phyloP scores from a whole-genome alignment of 352 stramenopile genomes.

The Chrysophaeum taylorii region DNA sequence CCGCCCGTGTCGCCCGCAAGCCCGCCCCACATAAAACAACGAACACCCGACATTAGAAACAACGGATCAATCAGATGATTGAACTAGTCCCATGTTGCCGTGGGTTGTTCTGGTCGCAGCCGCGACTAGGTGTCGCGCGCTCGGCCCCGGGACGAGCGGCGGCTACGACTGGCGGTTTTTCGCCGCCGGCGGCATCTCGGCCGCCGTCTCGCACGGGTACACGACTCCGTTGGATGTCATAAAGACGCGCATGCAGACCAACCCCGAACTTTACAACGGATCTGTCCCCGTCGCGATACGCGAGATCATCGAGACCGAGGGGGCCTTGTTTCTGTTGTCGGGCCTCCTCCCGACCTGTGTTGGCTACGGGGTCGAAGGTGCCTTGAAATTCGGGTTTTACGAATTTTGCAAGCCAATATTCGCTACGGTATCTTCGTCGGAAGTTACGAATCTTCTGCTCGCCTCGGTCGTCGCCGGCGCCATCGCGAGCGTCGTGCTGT shows the following conservation, averaged over 20 bases:
- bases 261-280: slow-evolving; percentile 33
- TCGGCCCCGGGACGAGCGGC: too few relatives aligned
- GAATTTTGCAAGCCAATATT: slow-evolving; percentile 50
- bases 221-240: slow-evolving; percentile 61
- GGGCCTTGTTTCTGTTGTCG: slow-evolving; percentile 34
- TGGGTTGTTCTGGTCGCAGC: too few relatives aligned
- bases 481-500: slow-evolving; percentile 48
- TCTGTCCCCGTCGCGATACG: slow-evolving; percentile 29
- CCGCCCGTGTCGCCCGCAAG: too few relatives aligned
- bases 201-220: slow-evolving; percentile 52
- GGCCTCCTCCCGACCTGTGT: slow-evolving; percentile 52
- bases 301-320: slow-evolving; percentile 46
- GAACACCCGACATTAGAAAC: too few relatives aligned
- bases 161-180: slow-evolving; percentile 52
- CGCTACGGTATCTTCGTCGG: slow-evolving; percentile 18
- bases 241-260: slow-evolving; percentile 54
- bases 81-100: too few relatives aligned
- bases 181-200: slow-evolving; percentile 49
- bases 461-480: slow-evolving; percentile 45
- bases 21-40: too few relatives aligned
- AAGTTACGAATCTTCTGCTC: slow-evolving; percentile 31
- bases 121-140: too few relatives aligned
- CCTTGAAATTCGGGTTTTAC: slow-evolving; percentile 52
- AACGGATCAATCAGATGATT: too few relatives aligned
- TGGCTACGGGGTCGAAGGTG: slow-evolving; percentile 55